Evolutionary conservation across 495 filamentous ascomycete species (phyloP).

Genomic region (Neurospora sp.): DNA sequence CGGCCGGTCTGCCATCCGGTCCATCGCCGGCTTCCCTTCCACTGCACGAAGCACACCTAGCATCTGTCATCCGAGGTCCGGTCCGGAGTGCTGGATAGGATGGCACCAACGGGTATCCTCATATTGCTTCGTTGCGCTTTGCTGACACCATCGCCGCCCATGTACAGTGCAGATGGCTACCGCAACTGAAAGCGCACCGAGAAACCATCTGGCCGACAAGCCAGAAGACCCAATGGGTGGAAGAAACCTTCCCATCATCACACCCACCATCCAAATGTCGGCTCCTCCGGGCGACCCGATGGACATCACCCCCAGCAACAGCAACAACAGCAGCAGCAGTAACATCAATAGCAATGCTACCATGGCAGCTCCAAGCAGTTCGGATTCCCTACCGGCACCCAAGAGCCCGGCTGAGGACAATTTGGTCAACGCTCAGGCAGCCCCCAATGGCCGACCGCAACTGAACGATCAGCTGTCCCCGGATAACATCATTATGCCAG

Average conservation of each 20-base stretch:
- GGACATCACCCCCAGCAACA: constrained; percentile 37
- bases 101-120: neutral
- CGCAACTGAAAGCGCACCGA: constrained; percentile 37
- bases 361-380: constrained; percentile 19
- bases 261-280: constrained; percentile 40
- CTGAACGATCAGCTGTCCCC: constrained; percentile 18
- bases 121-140: constrained; percentile 3
- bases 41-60: neutral
- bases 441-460: constrained; percentile 17
- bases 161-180: constrained; percentile 37
- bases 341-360: neutral
- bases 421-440: constrained; percentile 29
- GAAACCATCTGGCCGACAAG: constrained; percentile 27
- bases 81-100: neutral
- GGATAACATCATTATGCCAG: constrained; percentile 31
- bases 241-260: constrained; percentile 39
- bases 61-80: neutral
- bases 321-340: neutral
- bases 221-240: constrained; percentile 31
- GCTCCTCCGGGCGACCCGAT: constrained; percentile 41
- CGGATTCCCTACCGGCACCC: constrained; percentile 29
- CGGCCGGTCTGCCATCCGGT: neutral
- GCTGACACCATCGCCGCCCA: constrained; percentile 12
- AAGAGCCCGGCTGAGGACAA: constrained; percentile 32
- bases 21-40: neutral